A percentile compares a stretch with the other conserved stretches of the same genome.
These are phyloP conservation scores for Schoenoplectus tabernaemontani DNA, from an alignment of 202 grass and related monocot genomes.

Conservation along the genomic window DNA sequence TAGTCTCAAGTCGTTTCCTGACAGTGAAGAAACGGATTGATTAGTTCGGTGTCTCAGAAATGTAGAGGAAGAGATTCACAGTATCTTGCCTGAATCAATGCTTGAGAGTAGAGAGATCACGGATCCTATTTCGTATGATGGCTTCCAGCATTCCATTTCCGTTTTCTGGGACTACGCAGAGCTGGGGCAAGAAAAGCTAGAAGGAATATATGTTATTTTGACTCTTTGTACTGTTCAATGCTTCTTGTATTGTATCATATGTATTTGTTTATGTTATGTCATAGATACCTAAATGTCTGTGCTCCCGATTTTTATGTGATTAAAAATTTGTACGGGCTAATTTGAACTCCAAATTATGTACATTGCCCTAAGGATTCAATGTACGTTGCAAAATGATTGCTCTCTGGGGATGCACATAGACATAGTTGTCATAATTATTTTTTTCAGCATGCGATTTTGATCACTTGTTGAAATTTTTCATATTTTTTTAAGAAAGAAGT, in stretches of 20 bases:
- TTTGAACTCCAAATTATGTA: neutral
- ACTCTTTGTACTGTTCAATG: neutral
- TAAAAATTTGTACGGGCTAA: neutral
- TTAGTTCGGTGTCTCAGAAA: neutral
- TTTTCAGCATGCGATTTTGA: neutral
- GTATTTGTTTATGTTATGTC: neutral
- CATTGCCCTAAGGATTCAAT: neutral
- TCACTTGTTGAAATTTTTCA: neutral
- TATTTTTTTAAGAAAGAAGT: neutral
- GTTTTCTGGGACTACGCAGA: slow-evolving; percentile 16
- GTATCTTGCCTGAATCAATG: neutral
- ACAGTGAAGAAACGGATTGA: neutral
- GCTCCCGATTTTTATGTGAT: neutral
- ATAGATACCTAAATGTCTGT: neutral
- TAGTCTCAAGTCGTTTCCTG: neutral
- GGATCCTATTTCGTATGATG: slow-evolving; percentile 18
- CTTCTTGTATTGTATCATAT: neutral
- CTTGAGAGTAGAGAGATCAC: neutral
- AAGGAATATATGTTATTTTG: slow-evolving; percentile 15
- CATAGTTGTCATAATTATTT: neutral
- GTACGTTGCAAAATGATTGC: neutral
- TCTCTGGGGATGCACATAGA: neutral
- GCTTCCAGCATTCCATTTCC: slow-evolving; percentile 20
- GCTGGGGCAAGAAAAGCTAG: neutral
- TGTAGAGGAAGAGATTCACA: neutral